Conservation (phyloP, 2,329 filamentous ascomycete genomes). For the Sporothrix globosa region DNA sequence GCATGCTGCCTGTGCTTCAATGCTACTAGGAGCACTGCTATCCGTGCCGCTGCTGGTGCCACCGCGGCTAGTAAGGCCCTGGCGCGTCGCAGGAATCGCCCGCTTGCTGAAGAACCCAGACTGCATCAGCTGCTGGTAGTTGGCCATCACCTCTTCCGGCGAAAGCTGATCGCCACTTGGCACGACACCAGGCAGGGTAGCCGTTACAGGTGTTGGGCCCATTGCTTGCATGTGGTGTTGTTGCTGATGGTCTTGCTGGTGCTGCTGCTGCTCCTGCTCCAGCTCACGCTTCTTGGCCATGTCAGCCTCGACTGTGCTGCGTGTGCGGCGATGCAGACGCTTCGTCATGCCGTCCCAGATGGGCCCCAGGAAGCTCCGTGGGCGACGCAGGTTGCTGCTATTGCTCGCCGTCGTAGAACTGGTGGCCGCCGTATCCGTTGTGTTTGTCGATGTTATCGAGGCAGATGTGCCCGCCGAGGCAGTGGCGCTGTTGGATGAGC, state of each 20-base stretch:
- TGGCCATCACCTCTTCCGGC: slow-evolving; percentile 58
- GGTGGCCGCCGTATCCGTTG: slow-evolving; percentile 3
- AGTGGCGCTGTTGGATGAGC: slow-evolving; percentile 22
- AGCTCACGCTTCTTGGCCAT: slow-evolving; percentile 5
- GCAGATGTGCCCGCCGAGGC: slow-evolving; percentile 22
- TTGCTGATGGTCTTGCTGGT: slow-evolving; percentile 9
- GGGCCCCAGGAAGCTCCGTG: slow-evolving; percentile 41
- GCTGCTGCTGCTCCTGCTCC: slow-evolving; percentile 14
- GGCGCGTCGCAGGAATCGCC: slow-evolving; percentile 60
- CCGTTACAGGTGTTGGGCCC: not conserved
- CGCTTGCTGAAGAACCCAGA: slow-evolving; percentile 62
- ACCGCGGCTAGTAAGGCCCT: slow-evolving; percentile 43
- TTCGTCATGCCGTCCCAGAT: slow-evolving; percentile 44
- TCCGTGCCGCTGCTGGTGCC: not conserved
- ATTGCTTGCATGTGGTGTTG: slow-evolving; percentile 2
- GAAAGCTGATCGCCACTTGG: slow-evolving; percentile 40
- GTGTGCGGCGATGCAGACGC: slow-evolving; percentile 37
- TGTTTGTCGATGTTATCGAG: slow-evolving; percentile 2
- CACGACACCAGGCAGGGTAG: not conserved
- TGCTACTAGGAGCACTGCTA: not conserved
- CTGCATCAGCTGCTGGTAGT: slow-evolving; percentile 60
- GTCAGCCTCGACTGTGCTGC: slow-evolving; percentile 24
- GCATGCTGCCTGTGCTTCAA: not conserved
- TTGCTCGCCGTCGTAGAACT: not conserved
- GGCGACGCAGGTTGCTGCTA: slow-evolving; percentile 29